Base-by-base conservation (phyloP, 192 early-diverging fungal genomes). In the Linderina pennispora region DNA sequence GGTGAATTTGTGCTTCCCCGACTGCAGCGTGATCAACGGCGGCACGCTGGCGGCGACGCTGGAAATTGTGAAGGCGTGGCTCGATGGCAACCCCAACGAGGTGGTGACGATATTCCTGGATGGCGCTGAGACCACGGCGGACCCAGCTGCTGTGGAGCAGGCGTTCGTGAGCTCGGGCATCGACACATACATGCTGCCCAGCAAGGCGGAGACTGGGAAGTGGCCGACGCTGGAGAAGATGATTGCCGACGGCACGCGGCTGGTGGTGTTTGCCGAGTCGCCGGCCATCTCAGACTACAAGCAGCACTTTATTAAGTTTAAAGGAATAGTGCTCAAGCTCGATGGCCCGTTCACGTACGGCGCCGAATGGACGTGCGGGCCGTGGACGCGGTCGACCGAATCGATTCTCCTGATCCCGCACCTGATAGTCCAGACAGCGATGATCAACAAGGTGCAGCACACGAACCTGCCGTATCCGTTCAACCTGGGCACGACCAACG, bases 31-130 rank as follows among this genome's bases (percentile, higher is more conserved):
- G 1, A 60, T 61, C 40, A 44, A 72, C 33, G 62, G 68, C 50
- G 68, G 68, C 24, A 43, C 43, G 5, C 57, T 72, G 22, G 16
- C 24, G 40, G 54, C 53, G 18, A 55, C 62, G 37, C 41, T 72
- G 14, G 56, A 42, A n/a, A 40, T 42, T 26, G 57, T 72, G 8
- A 65, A 63, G 45, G 9, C 25, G 5, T 72, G 68, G 68, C 32
- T 72, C 21, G 62, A 72, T 34, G 21, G 31, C 36, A 72, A 72
- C 24, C 23, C 33, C 33, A 55, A 56, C 38, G 62, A 72, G 18
- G 68, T 72, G 31, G 56, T 72, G 18, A 65, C 68, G 2, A 58
- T 72, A 14, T 72, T 72, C 31, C 57, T 72, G 3, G 68, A 72
- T 37, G 54, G 58, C 38, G 23, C 20, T 0, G 39, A 14, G 23